Evolutionary conservation across 306 rosid genomes (phyloP).

Genomic region (Vicia villosa): DNA sequence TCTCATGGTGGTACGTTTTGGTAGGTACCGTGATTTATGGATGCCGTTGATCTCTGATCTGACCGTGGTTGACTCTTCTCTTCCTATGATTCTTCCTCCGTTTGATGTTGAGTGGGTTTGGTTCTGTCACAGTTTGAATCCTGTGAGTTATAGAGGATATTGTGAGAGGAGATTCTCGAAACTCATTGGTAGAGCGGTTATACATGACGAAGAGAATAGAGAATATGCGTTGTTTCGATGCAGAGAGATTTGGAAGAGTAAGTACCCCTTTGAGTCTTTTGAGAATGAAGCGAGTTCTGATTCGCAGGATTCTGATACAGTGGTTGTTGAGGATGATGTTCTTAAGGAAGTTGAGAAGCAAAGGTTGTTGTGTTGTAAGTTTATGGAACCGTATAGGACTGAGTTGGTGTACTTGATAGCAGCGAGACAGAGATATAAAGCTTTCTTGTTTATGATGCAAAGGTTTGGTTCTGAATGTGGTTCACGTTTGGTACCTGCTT

Average conservation of each 20-base stretch:
- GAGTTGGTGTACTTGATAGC: slow-evolving; percentile 74
- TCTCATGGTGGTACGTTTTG: too few relatives aligned
- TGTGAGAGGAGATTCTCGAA: slow-evolving; percentile 69
- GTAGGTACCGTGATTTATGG: slow-evolving; percentile 69
- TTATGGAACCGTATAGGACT: slow-evolving; percentile 66
- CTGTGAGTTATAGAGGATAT: slow-evolving; percentile 64
- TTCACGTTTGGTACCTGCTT: slow-evolving; percentile 71
- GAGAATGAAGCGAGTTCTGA: slow-evolving; percentile 57
- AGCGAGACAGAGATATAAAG: slow-evolving; percentile 79
- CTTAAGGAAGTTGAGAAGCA: slow-evolving; percentile 52
- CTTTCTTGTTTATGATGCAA: slow-evolving; percentile 61
- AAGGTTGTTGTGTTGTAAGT: slow-evolving; percentile 50
- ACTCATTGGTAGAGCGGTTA: slow-evolving; percentile 64
- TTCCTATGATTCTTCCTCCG: slow-evolving; percentile 76
- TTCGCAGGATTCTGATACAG: slow-evolving; percentile 35
- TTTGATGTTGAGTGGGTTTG: slow-evolving; percentile 91
- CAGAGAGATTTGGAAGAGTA: slow-evolving; percentile 60
- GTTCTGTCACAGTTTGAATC: slow-evolving; percentile 87
- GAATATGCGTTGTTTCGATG: slow-evolving; percentile 80
- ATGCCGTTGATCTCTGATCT: slow-evolving; percentile 94
- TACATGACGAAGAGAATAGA: slow-evolving; percentile 82
- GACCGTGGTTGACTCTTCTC: slow-evolving; percentile 41
- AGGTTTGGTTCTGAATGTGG: slow-evolving; percentile 47
- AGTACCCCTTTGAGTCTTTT: slow-evolving; percentile 71
- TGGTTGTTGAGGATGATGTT: slow-evolving; percentile 37